Percentiles rank a stretch among this genome's conserved stretches.
Evolutionary conservation across 352 stramenopile species (phyloP).

Genomic region (Pythium sukuiense): DNA sequence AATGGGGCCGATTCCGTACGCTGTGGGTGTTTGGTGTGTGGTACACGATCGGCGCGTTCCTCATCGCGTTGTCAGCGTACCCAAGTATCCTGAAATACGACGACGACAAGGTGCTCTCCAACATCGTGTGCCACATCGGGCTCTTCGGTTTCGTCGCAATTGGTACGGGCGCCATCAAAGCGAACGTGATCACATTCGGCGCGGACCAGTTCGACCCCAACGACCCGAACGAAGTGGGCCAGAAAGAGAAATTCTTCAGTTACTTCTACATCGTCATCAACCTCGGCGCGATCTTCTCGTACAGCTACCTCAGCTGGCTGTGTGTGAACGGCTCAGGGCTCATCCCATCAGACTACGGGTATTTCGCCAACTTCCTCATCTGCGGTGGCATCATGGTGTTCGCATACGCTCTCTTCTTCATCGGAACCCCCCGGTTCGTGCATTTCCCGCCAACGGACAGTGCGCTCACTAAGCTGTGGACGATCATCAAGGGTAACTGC

Average conservation of each 20-base stretch:
- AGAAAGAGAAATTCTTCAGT: slow-evolving; percentile 89
- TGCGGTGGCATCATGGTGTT: slow-evolving; percentile 85
- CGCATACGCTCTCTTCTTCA: slow-evolving; percentile 63
- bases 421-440: slow-evolving; percentile 64
- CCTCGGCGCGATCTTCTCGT: slow-evolving; percentile 89
- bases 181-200: slow-evolving; percentile 85
- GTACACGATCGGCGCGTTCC: slow-evolving; percentile 73
- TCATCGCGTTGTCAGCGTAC: slow-evolving; percentile 67
- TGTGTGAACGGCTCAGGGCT: slow-evolving; percentile 81
- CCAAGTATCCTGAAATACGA: slow-evolving; percentile 53
- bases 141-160: slow-evolving; percentile 77
- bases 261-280: slow-evolving; percentile 94
- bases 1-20: slow-evolving; percentile 84
- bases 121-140: slow-evolving; percentile 69
- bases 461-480: slow-evolving; percentile 70
- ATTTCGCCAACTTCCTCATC: slow-evolving; percentile 88
- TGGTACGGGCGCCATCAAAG: slow-evolving; percentile 84
- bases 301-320: slow-evolving; percentile 88
- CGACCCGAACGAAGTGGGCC: slow-evolving; percentile 72
- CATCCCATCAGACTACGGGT: slow-evolving; percentile 82
- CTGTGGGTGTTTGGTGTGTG: slow-evolving; percentile 80
- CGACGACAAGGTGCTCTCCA: slow-evolving; percentile 33
- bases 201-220: slow-evolving; percentile 88
- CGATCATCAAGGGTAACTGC: slow-evolving; percentile 76
- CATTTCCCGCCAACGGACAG: slow-evolving; percentile 76